These are phyloP conservation scores for Penicillium sp. DNA, from an alignment of 2,329 filamentous ascomycete species.

Conservation along the genomic window DNA sequence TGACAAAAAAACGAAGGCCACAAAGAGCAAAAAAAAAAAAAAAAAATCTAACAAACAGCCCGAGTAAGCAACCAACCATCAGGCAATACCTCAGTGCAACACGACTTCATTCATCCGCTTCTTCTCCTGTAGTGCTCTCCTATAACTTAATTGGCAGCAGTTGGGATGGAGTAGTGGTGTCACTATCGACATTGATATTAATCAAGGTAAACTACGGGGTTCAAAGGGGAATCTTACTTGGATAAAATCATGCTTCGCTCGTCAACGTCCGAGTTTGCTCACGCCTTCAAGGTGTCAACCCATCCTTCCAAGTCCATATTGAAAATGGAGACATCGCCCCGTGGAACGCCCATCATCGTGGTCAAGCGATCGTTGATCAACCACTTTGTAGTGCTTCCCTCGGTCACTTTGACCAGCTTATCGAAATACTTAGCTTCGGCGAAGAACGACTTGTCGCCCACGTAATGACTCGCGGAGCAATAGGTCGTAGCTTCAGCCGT, in stretches of 20 bases:
- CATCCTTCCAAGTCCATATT: neutral
- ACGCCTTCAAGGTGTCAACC: neutral
- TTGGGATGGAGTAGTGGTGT: neutral
- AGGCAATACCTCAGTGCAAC: neutral
- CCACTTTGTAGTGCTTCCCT: neutral
- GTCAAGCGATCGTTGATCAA: neutral
- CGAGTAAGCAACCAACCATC: too few species aligned
- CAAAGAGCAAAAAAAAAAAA: too few species aligned
- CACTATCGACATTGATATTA: neutral
- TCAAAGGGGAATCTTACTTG: neutral
- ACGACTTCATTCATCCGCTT: neutral
- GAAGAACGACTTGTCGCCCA: neutral
- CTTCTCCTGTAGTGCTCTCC: neutral
- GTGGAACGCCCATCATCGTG: constrained; percentile 1
- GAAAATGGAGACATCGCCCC: neutral
- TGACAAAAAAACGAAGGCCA: too few species aligned
- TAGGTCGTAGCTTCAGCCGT: neutral
- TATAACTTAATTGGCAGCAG: neutral
- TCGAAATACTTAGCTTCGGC: neutral
- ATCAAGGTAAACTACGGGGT: neutral
- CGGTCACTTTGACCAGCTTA: neutral
- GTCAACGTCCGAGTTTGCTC: neutral
- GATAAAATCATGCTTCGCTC: neutral
- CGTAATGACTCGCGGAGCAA: neutral
- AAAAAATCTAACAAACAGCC: too few species aligned